Evolutionary conservation across 805 yeast species (phyloP).

Genomic region (Myxozyma neotropica): DNA sequence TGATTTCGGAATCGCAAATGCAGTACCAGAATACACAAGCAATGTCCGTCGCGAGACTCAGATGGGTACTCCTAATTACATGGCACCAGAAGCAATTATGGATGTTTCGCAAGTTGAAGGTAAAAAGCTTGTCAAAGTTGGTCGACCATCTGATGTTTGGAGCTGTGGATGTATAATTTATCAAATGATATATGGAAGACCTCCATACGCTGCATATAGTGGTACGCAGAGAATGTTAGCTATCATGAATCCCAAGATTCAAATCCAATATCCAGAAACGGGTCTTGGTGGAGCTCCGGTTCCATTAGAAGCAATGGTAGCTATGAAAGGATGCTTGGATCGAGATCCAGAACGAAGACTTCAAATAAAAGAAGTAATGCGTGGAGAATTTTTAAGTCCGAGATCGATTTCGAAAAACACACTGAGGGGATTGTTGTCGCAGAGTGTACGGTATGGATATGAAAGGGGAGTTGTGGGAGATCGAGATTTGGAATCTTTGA

Average conservation of each 20-base stretch:
- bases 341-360: conserved; percentile 71
- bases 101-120: conserved; percentile 53
- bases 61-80: conserved; percentile 93
- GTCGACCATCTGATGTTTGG: conserved; percentile 96
- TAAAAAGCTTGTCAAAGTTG: conserved; percentile 64
- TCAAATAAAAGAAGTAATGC: conserved; percentile 62
- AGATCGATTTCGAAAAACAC: conserved; percentile 68
- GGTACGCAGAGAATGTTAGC: conserved; percentile 81
- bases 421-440: conserved; percentile 68
- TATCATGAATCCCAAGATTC: conserved; percentile 80
- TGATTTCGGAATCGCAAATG: conserved; percentile 90
- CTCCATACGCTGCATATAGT: conserved; percentile 81
- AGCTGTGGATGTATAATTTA: conserved; percentile 95
- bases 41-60: conserved; percentile 88
- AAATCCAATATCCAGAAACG: conserved; percentile 62
- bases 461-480: conserved; percentile 35
- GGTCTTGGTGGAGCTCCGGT: conserved; percentile 66
- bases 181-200: conserved; percentile 91
- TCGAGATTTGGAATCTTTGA: conserved; percentile 19
- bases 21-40: conserved; percentile 88
- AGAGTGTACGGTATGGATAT: conserved; percentile 76
- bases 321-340: conserved; percentile 70
- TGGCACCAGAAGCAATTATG: conserved; percentile 94
- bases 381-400: conserved; percentile 72
- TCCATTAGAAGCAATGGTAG: conserved; percentile 67